Evolutionary conservation across 2,329 filamentous ascomycete species (phyloP).

Genomic region (Aspergillus quadricinctus): DNA sequence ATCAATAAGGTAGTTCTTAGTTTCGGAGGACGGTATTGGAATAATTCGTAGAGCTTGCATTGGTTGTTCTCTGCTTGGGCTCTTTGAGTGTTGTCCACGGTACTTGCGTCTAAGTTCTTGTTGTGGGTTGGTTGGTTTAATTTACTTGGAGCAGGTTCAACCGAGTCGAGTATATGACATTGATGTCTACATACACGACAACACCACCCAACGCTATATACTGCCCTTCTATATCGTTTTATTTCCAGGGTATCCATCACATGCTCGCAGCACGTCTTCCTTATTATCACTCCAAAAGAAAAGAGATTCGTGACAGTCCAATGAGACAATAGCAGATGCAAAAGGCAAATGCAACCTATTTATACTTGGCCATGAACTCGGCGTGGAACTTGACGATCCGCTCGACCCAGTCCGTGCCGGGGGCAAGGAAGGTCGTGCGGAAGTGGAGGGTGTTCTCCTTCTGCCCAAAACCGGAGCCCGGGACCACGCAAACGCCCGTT

Average conservation of each 20-base stretch:
- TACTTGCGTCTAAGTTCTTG: too few relatives aligned
- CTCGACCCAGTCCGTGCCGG: conserved; percentile 90
- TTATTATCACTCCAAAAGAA: background rate
- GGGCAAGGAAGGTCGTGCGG: conserved; percentile 92
- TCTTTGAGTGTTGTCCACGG: background rate
- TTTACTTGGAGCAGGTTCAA: background rate
- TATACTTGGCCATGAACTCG: conserved; percentile 80
- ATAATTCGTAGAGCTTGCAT: too few relatives aligned
- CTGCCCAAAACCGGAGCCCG: conserved; percentile 91
- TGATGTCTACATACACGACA: background rate
- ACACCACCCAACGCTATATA: background rate
- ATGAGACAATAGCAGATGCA: background rate
- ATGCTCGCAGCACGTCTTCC: background rate
- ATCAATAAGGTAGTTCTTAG: too few relatives aligned
- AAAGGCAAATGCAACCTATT: conserved; percentile 10
- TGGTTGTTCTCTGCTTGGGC: background rate
- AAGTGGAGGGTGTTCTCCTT: conserved; percentile 89
- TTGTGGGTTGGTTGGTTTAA: background rate
- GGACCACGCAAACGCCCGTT: conserved; percentile 90
- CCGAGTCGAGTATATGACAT: background rate
- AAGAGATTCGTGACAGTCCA: background rate
- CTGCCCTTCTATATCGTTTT: background rate
- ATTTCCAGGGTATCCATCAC: background rate
- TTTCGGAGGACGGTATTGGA: too few relatives aligned
- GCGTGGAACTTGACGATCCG: conserved; percentile 85